These are phyloP conservation scores for Hypoxylon sp. DNA, from an alignment of 2,329 filamentous ascomycete genomes.

Conservation along the genomic window DNA sequence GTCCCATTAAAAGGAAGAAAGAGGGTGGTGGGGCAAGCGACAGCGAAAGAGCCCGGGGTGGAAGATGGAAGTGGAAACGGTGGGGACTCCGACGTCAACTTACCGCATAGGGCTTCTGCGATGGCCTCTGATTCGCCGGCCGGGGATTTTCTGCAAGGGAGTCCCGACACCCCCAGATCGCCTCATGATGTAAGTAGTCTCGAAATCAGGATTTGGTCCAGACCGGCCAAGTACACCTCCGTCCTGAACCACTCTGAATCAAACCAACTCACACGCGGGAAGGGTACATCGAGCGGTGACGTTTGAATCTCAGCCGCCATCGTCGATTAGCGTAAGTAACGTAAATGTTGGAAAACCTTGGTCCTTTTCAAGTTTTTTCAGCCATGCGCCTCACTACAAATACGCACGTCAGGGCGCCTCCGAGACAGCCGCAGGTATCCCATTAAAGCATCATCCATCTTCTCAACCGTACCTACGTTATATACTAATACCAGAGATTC, in stretches of 20 bases:
- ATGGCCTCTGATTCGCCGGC: constrained; percentile 33
- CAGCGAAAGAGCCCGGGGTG: too few relatives aligned
- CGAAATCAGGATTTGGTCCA: constrained; percentile 37
- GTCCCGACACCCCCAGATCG: constrained; percentile 8
- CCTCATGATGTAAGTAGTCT: constrained; percentile 40
- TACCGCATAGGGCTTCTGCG: constrained; percentile 35
- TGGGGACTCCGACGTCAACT: constrained; percentile 38
- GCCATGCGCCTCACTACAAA: constrained; percentile 28
- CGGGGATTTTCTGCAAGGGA: constrained; percentile 12
- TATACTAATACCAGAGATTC: neutral
- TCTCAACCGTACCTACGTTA: neutral
- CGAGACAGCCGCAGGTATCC: neutral
- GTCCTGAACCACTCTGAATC: constrained; percentile 4
- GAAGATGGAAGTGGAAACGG: constrained; percentile 12
- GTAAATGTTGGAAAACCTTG: constrained; percentile 30
- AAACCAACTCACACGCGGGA: neutral
- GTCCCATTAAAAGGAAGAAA: neutral
- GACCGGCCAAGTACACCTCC: constrained; percentile 17
- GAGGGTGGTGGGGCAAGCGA: constrained; percentile 5
- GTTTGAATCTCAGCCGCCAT: constrained; percentile 32
- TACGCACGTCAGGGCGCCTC: constrained; percentile 18
- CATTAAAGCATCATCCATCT: neutral
- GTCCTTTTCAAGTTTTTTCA: constrained; percentile 25
- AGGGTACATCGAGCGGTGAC: constrained; percentile 37
- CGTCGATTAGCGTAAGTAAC: constrained; percentile 37